Evolutionary conservation across 768 basidiomycete species (phyloP).

Genomic region (Agaricus subrufescens): DNA sequence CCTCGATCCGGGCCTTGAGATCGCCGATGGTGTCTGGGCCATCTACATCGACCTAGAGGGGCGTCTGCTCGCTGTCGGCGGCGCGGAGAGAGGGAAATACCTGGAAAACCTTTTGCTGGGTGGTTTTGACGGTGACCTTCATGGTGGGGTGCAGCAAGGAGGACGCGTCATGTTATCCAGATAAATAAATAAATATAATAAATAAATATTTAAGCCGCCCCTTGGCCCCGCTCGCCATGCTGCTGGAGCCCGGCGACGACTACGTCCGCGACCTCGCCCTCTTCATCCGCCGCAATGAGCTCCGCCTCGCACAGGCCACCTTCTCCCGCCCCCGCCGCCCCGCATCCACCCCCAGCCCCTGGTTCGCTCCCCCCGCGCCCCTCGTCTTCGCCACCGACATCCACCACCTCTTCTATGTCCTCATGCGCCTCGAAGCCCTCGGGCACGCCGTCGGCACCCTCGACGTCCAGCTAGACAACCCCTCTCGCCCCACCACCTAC

Average conservation of each 20-base stretch:
- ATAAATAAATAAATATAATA: background rate
- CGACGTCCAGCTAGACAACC: constrained; percentile 69
- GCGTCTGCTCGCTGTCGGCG: background rate
- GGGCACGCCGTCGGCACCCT: constrained; percentile 76
- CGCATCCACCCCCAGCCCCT: constrained; percentile 23
- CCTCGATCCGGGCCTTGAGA: constrained; percentile 82
- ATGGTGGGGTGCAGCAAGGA: constrained; percentile 39
- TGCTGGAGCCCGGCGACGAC: constrained; percentile 63
- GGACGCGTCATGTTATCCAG: constrained; percentile 12
- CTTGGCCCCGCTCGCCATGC: constrained; percentile 20
- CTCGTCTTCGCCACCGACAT: constrained; percentile 67
- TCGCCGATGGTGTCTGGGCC: constrained; percentile 65
- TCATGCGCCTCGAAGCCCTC: constrained; percentile 81
- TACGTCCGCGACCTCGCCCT: constrained; percentile 66
- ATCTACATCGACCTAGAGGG: constrained; percentile 69
- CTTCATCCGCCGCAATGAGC: constrained; percentile 72
- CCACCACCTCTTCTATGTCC: constrained; percentile 83
- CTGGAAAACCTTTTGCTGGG: constrained; percentile 89
- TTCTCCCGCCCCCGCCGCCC: constrained; percentile 42
- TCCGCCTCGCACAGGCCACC: constrained; percentile 63
- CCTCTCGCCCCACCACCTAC: constrained; percentile 75
- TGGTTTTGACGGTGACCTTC: constrained; percentile 94
- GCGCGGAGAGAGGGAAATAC: constrained; percentile 29
- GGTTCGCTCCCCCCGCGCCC: constrained; percentile 40
- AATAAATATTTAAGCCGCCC: constrained; percentile 12